Evolutionary conservation across 768 basidiomycete genomes (phyloP), one percentile per base, ranked within the genome.

Genomic region (Leccinum barrowsii): DNA sequence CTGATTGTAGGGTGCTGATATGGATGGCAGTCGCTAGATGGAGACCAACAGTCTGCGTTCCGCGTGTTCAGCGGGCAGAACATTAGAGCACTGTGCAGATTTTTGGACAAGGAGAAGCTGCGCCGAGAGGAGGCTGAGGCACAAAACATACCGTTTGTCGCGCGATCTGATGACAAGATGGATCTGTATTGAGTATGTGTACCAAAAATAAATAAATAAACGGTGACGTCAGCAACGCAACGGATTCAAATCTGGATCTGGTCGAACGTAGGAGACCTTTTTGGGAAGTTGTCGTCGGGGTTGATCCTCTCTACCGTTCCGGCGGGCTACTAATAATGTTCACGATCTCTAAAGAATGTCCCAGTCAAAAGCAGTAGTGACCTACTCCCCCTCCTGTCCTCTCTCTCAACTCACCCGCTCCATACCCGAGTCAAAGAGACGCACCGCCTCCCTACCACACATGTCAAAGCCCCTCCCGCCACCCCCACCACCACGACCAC

Each of bases 51-150:
- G 64, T 78, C 83, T 0, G 83, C 83, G 7, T 94, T 89, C 71
- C 85, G 89, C 63, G 93, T 92, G 40, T 96, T 91, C 69, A 87
- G 80, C 30, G 88, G 87, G 22, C 73, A 79, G 52, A 90, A 88
- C 44, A 77, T 97, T 10, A 66, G 60, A 12, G 79, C 79, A 3
- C 75, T 97, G 12, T 77, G 88, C 48, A 70, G 71, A 26, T 92
- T 90, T 71, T 70, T 96, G 63, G 84, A 89, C 71, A 87, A 89
- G 73, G 87, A 89, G 69, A 81, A 79, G 51, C 68, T 70, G 63
- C 78, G 86, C 50, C 80, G 79, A 44, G 79, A 79, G 13, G 80
- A 83, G 61, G 79, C 84, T 28, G 88, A 89, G 75, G 70, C 76
- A 47, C 68, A 75, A 64, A 86, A 83, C 70, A 80, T 87, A 44